phyloP scores from a whole-genome alignment of 345 rosid genomes.

The Aquilaria sinensis region DNA sequence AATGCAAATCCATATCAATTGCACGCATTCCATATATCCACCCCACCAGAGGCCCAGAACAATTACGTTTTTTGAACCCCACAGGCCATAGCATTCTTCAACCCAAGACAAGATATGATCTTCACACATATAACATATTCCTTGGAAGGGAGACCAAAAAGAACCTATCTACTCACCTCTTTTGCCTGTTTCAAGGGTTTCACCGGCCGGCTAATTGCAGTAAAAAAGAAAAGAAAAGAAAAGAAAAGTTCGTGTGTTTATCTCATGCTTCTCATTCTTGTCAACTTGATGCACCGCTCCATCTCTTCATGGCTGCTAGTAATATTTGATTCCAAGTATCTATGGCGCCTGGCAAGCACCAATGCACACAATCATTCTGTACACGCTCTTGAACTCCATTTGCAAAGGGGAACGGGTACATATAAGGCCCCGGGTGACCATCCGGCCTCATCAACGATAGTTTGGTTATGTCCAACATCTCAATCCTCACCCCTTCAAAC shows the following conservation, averaged over 20 bases:
- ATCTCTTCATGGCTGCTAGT: constrained; percentile 50
- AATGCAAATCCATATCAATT: too few relatives aligned
- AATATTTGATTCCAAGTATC: constrained; percentile 94
- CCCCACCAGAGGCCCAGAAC: too few relatives aligned
- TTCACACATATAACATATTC: too few relatives aligned
- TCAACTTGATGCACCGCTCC: constrained; percentile 27
- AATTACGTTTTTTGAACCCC: neutral
- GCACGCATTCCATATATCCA: too few relatives aligned
- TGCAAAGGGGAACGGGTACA: constrained; percentile 73
- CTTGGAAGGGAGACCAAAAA: too few relatives aligned
- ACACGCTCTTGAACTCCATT: constrained; percentile 65
- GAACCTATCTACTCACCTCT: too few relatives aligned
- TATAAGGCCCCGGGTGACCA: constrained; percentile 92
- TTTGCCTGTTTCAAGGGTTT: neutral
- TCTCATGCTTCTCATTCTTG: constrained; percentile 14
- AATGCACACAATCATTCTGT: constrained; percentile 91
- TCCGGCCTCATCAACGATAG: constrained; percentile 72
- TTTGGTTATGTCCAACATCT: constrained; percentile 66
- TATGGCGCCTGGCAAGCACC: constrained; percentile 95
- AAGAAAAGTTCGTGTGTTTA: neutral
- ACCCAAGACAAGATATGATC: neutral
- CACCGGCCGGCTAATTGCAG: neutral
- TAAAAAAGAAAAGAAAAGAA: neutral
- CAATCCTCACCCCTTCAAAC: constrained; percentile 33
- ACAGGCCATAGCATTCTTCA: neutral